Evolutionary conservation across 345 rosid species (phyloP).

Genomic region (Syzygium jambos): DNA sequence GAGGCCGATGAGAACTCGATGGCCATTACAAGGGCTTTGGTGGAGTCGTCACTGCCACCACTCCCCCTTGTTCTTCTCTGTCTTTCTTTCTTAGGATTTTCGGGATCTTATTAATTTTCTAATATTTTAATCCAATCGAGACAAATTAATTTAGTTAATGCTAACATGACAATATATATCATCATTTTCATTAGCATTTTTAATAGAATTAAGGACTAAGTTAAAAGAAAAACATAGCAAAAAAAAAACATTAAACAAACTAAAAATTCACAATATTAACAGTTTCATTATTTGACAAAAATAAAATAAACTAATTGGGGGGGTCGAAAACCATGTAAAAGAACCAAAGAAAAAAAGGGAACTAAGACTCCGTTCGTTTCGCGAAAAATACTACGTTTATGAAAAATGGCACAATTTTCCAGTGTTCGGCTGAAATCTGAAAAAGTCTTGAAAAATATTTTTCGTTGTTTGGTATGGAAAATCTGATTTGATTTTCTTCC

Average conservation of each 20-base stretch:
- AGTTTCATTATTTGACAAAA: background rate
- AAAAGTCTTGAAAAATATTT: too few species aligned
- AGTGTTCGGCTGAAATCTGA: too few species aligned
- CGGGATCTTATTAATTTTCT: background rate
- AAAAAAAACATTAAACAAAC: background rate
- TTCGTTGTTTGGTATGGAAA: too few species aligned
- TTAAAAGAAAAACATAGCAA: background rate
- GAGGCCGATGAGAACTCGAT: too few species aligned
- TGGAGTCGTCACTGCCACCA: too few species aligned
- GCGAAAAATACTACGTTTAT: too few species aligned
- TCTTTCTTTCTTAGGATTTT: background rate
- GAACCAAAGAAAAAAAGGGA: background rate
- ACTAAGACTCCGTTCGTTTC: too few species aligned
- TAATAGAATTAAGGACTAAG: background rate
- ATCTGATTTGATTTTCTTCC: too few species aligned
- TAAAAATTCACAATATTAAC: background rate
- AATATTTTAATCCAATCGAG: background rate
- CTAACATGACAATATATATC: background rate
- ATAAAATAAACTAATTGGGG: background rate
- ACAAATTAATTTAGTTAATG: background rate
- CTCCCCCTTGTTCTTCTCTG: too few species aligned
- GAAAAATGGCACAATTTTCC: too few species aligned
- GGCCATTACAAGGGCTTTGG: too few species aligned
- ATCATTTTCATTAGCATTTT: background rate
- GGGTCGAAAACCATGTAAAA: background rate